Evolutionary conservation across 176 grass and related monocot species (phyloP).

Genomic region (Oryza punctata): DNA sequence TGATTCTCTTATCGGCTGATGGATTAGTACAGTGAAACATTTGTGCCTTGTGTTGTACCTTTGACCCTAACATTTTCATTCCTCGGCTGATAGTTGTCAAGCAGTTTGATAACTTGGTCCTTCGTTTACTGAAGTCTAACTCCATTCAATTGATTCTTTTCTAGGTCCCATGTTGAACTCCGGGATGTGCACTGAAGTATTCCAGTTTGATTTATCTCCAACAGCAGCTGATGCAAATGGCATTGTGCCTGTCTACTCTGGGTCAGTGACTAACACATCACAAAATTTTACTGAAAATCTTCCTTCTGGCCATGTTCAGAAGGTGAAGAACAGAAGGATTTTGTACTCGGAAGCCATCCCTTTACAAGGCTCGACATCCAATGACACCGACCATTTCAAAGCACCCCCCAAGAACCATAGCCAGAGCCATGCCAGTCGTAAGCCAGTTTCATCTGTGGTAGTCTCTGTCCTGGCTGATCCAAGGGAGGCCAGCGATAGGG

Average conservation of each 20-base stretch:
- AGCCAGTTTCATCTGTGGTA: slow-evolving; percentile 71
- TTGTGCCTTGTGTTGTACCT: background rate
- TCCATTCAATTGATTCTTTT: slow-evolving; percentile 17
- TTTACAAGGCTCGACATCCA: slow-evolving; percentile 51
- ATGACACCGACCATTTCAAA: slow-evolving; percentile 55
- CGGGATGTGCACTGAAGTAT: slow-evolving; percentile 97
- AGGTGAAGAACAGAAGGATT: slow-evolving; percentile 67
- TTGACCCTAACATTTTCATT: background rate
- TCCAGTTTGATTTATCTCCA: slow-evolving; percentile 72
- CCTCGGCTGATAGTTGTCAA: background rate
- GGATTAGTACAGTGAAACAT: background rate
- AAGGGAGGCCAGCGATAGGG: slow-evolving; percentile 53
- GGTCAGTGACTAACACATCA: slow-evolving; percentile 41
- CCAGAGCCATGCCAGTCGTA: slow-evolving; percentile 37
- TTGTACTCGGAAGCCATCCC: slow-evolving; percentile 73
- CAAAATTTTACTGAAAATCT: slow-evolving; percentile 46
- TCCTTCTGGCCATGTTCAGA: slow-evolving; percentile 33
- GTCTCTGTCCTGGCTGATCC: slow-evolving; percentile 94
- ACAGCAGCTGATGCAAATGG: slow-evolving; percentile 33
- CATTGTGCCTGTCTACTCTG: slow-evolving; percentile 60
- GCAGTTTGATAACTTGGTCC: background rate
- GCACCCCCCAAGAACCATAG: slow-evolving; percentile 38
- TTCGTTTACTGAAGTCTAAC: background rate
- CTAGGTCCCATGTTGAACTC: slow-evolving; percentile 76
- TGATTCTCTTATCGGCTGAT: background rate